Base-by-base conservation (phyloP, 495 filamentous ascomycete species). In the Penicillium lagena region DNA sequence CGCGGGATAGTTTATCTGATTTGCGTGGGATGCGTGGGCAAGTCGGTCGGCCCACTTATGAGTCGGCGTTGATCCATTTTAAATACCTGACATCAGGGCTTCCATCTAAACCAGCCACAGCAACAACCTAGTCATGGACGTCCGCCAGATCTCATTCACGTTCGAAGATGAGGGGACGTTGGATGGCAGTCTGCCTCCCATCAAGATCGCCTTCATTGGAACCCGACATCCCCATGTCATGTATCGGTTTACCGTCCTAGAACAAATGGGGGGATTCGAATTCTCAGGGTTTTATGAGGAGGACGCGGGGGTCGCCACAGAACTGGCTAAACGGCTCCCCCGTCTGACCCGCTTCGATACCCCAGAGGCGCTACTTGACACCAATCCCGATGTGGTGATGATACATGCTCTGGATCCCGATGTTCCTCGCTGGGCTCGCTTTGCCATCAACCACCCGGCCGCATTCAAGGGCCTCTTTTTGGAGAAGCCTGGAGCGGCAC, bases 331-430 rank as follows among this genome's bases (percentile, higher is more conserved):
- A 12, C 32, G 49, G 32, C 39, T 51, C 15, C 49, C 49, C 22
- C 49, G 34, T 30, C 15, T 51, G 41, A 34, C 33, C n/a, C 49
- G 49, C 30, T 51, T 47, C 31, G 30, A 42, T 10, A 42, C 31
- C 6, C 33, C 49, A 7, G 17, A 35, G 5, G 43, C 34, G 13
- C 27, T 51, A 17, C 43, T 51, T 12, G 37, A 51, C 17, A 51
- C 49, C 7, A 43, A 51, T 37, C 49, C 49, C 9, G 49, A 51
- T 37, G 43, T 51, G 34, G 43, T 51, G 7, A 51, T 51, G 49
- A 51, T 51, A 17, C 49, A 51, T 38, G 22, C 49, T 14, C 17
- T 51, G 33, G 49, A 51, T 30, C 49, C 49, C 3, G 49, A 51
- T 39, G 49, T 51, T 31, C 43, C 49, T 9, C 49, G 49, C 13